Conservation (phyloP, 2,329 filamentous ascomycete genomes). For the Aspergillus pseudotamarii region DNA sequence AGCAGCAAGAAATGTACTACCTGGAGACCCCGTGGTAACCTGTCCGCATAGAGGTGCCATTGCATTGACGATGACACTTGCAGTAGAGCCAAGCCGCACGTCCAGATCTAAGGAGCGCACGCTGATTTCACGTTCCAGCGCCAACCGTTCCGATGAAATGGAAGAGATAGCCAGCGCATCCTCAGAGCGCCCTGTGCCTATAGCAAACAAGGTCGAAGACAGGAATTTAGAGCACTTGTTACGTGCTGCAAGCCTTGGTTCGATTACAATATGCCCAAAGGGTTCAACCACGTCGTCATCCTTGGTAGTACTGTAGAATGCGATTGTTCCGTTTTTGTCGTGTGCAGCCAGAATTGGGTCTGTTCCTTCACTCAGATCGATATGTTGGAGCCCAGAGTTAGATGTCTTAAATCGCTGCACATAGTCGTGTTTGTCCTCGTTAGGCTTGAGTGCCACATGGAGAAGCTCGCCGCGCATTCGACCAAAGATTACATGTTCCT, state of each 20-base stretch:
- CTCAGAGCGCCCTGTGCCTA: conserved; percentile 51
- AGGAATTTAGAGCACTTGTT: conserved; percentile 59
- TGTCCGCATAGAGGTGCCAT: conserved; percentile 40
- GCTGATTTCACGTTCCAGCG: conserved; percentile 37
- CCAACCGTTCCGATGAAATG: conserved; percentile 50
- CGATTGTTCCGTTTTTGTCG: conserved; percentile 51
- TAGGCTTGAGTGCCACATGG: conserved; percentile 39
- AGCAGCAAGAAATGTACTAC: conserved; percentile 61
- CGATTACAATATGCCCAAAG: conserved; percentile 33
- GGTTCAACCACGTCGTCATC: conserved; percentile 38
- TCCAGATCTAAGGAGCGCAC: conserved; percentile 39
- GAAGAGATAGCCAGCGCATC: conserved; percentile 54
- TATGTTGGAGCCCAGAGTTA: conserved; percentile 49
- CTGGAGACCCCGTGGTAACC: conserved; percentile 31
- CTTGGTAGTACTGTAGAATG: conserved; percentile 48
- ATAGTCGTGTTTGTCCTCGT: conserved; percentile 31
- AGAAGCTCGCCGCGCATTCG: conserved; percentile 58
- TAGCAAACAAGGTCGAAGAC: conserved; percentile 51
- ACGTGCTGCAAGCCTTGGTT: conserved; percentile 26
- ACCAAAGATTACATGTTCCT: conserved; percentile 56
- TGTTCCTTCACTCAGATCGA: conserved; percentile 47
- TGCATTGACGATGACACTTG: conserved; percentile 35
- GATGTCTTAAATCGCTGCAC: conserved; percentile 49
- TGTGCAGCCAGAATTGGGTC: conserved; percentile 55
- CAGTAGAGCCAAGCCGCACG: conserved; percentile 22